phyloP scores from a whole-genome alignment of 1,284 basidiomycete genomes.

The Cryptococcus sp. region DNA sequence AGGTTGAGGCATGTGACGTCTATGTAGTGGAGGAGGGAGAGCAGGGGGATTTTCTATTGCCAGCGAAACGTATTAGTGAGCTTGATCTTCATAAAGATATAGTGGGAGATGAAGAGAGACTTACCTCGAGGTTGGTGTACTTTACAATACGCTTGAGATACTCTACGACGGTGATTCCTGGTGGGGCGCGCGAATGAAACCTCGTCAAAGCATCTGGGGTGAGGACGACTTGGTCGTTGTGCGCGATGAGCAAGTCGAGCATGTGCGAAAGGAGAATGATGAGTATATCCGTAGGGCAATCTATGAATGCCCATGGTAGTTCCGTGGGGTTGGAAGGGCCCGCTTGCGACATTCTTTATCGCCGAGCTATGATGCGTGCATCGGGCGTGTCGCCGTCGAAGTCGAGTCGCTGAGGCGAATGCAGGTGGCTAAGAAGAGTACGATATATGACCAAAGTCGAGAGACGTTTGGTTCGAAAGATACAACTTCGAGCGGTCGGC shows the following conservation, averaged over 20 bases:
- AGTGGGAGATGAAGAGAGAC: constrained; percentile 22
- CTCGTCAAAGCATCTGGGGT: constrained; percentile 66
- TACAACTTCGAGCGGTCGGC: too few species aligned
- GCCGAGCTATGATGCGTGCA: too few species aligned
- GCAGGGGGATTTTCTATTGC: constrained; percentile 75
- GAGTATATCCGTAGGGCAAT: constrained; percentile 75
- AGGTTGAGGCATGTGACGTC: constrained; percentile 86
- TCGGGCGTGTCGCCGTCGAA: too few species aligned
- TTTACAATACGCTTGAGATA: constrained; percentile 87
- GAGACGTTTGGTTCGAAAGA: too few species aligned
- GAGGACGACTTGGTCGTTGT: constrained; percentile 81
- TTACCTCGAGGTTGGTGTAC: constrained; percentile 89
- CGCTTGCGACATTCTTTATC: too few species aligned
- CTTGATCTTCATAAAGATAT: not conserved
- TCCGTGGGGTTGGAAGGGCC: constrained; percentile 14
- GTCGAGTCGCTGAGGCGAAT: too few species aligned
- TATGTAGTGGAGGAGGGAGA: constrained; percentile 89
- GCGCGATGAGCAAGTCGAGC: constrained; percentile 84
- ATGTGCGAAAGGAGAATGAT: constrained; percentile 89
- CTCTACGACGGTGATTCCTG: constrained; percentile 79
- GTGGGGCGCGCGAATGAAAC: constrained; percentile 88
- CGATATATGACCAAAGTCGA: too few species aligned
- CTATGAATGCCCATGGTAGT: constrained; percentile 56
- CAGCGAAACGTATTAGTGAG: not conserved
- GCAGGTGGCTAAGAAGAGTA: too few species aligned